These are phyloP conservation scores for Magnolia officinalis DNA, from an alignment of 164 flowering plant genomes.

Conservation along the genomic window DNA sequence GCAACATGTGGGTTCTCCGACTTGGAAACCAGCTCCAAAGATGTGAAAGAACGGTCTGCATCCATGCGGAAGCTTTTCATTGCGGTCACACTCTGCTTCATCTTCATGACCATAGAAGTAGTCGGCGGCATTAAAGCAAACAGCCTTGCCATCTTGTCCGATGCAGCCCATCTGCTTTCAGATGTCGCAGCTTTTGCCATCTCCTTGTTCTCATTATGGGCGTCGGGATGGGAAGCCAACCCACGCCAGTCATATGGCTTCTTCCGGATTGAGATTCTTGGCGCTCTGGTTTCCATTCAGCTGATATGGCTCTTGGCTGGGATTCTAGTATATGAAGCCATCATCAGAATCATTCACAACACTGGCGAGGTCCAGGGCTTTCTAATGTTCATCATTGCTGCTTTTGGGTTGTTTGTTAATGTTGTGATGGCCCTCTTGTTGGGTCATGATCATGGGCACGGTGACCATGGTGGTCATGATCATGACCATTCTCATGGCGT, in stretches of 20 bases:
- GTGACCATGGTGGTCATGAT: slow-evolving; percentile 20
- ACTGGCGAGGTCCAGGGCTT: slow-evolving; percentile 36
- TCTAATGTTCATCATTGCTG: slow-evolving; percentile 44
- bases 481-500: slow-evolving; percentile 5
- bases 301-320: slow-evolving; percentile 47
- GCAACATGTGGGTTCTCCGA: slow-evolving; percentile 46
- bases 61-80: slow-evolving; percentile 38
- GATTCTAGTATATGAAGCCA: slow-evolving; percentile 45
- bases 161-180: slow-evolving; percentile 48
- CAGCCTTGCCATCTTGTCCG: slow-evolving; percentile 50
- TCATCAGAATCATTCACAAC: slow-evolving; percentile 28
- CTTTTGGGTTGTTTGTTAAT: slow-evolving; percentile 45
- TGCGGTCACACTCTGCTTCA: slow-evolving; percentile 27
- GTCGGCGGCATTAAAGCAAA: slow-evolving; percentile 46
- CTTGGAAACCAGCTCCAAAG: slow-evolving; percentile 21
- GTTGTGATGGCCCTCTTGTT: slow-evolving; percentile 40
- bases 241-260: slow-evolving; percentile 51
- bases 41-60: slow-evolving; percentile 31
- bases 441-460: slow-evolving; percentile 43
- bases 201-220: slow-evolving; percentile 48
- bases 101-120: slow-evolving; percentile 48
- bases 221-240: slow-evolving; percentile 49
- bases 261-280: slow-evolving; percentile 44
- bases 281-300: slow-evolving; percentile 47
- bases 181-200: slow-evolving; percentile 52